Base-by-base conservation (phyloP, 768 basidiomycete genomes). In the Collybiopsis confluens region DNA sequence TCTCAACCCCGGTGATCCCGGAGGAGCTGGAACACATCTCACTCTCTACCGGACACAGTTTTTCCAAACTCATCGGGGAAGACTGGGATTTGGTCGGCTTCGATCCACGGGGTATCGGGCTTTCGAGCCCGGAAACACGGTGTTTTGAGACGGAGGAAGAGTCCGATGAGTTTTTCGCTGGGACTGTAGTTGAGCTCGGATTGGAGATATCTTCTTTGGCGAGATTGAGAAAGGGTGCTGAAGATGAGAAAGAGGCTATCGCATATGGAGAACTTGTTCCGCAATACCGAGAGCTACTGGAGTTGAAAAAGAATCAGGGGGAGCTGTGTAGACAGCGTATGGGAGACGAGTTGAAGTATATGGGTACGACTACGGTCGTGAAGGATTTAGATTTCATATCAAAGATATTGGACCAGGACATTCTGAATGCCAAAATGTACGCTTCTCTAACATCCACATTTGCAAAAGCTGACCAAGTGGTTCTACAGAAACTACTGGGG, bases 31-130 rank as follows among this genome's bases (percentile, higher is more conserved):
- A 11, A 61, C 62, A 20, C 47, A 37, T 9, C 41, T 63, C 11
- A 51, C 62, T 5, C 18, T 28, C 0, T 7, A 1, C 18, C 5
- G 57, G 52, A 4, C 18, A 21, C 11, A 2, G 11, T 1, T 24
- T 65, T 6, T 56, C 58, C 15, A 47, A 58, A 15, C 16, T 64
- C 23, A 49, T 68, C 26, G 66, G 66, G 4, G 52, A 60, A 11
- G 59, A 64, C 18, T 66, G 60, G 57, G 65, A 68, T 45, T 36
- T 68, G 7, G 43, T 68, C 2, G 65, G 65, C 1, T 68, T 66
- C 26, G 66, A 68, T 45, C 65, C 63, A 15, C 55, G 66, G 27
- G 65, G 59, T 7, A 58, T 64, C 33, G 60, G 60, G 30, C 16
- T 47, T 13, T 62, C 62, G 0, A 64, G 62, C 4, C 62, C 62